Evolutionary conservation across 768 basidiomycete species (phyloP).

Genomic region (Vishniacozyma victoriae): DNA sequence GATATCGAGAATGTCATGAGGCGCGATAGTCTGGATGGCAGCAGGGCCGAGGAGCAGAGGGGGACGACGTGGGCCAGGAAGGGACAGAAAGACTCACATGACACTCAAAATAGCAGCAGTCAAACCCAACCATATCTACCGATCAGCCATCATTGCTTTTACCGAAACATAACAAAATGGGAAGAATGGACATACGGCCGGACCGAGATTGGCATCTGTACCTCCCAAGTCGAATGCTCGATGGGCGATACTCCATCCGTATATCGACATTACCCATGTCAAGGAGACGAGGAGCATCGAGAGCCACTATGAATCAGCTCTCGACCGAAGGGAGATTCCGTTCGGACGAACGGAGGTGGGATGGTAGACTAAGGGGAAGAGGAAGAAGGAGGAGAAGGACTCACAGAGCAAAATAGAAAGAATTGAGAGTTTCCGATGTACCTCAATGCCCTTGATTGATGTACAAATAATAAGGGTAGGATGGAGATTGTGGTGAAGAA

Average conservation of each 20-base stretch:
- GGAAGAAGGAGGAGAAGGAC: slow-evolving; percentile 2
- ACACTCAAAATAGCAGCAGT: slow-evolving; percentile 27
- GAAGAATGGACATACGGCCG: slow-evolving; percentile 29
- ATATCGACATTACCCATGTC: slow-evolving; percentile 40
- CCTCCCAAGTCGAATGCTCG: slow-evolving; percentile 30
- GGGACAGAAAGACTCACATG: slow-evolving; percentile 27
- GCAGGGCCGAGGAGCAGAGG: neutral
- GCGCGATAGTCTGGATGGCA: no score
- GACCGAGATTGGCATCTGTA: slow-evolving; percentile 25
- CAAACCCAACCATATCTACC: slow-evolving; percentile 45
- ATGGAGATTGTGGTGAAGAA: slow-evolving; percentile 44
- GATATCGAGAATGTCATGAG: no score
- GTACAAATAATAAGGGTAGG: slow-evolving; percentile 44
- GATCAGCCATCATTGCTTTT: neutral
- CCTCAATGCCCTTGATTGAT: slow-evolving; percentile 37
- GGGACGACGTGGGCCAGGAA: neutral
- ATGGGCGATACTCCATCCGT: slow-evolving; percentile 43
- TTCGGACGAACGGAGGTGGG: neutral
- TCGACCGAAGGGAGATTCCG: neutral
- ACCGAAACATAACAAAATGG: neutral
- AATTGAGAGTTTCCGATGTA: slow-evolving; percentile 41
- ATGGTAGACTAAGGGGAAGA: neutral
- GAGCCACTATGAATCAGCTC: slow-evolving; percentile 15
- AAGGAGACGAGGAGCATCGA: slow-evolving; percentile 22
- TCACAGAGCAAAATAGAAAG: slow-evolving; percentile 36